Evolutionary conservation across 306 rosid genomes (phyloP).

Genomic region (Phaseolus lunatus): DNA sequence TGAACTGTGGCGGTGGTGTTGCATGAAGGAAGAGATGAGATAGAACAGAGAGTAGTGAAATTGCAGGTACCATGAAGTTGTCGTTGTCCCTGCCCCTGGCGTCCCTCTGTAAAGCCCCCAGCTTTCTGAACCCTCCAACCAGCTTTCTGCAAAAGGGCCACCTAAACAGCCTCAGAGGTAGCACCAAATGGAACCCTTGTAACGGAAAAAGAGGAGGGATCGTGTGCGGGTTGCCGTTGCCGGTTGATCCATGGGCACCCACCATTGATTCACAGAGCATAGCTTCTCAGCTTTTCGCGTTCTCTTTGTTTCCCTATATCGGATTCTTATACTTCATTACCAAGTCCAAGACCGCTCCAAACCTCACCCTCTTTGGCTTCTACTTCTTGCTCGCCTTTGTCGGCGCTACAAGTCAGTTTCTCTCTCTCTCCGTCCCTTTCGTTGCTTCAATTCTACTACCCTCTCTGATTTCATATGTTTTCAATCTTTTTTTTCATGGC

Average conservation of each 20-base stretch:
- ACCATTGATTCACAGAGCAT: constrained; percentile 80
- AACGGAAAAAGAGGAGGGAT: constrained; percentile 44
- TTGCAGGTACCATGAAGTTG: constrained; percentile 32
- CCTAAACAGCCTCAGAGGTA: constrained; percentile 3
- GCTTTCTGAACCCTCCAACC: constrained; percentile 34
- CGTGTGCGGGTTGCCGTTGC: constrained; percentile 60
- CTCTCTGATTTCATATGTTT: constrained; percentile 43
- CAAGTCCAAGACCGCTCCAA: constrained; percentile 86
- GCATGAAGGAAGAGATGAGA: constrained; percentile 5
- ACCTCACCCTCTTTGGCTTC: constrained; percentile 93
- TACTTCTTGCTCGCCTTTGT: constrained; percentile 90
- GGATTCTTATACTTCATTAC: constrained; percentile 93
- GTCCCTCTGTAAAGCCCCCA: constrained; percentile 48
- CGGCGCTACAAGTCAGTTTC: constrained; percentile 85
- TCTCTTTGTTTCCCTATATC: constrained; percentile 82
- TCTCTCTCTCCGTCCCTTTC: not conserved
- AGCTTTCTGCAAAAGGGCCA: not conserved
- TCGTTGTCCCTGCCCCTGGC: constrained; percentile 38
- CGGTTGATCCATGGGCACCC: constrained; percentile 96
- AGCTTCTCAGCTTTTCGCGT: constrained; percentile 87
- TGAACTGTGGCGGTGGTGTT: not conserved
- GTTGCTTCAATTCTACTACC: not conserved
- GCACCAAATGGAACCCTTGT: constrained; percentile 18
- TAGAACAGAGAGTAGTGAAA: not conserved
- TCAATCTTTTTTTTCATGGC: constrained; percentile 20